Evolutionary conservation across 2,329 filamentous ascomycete genomes (phyloP).

Genomic region (Claviceps paspali): DNA sequence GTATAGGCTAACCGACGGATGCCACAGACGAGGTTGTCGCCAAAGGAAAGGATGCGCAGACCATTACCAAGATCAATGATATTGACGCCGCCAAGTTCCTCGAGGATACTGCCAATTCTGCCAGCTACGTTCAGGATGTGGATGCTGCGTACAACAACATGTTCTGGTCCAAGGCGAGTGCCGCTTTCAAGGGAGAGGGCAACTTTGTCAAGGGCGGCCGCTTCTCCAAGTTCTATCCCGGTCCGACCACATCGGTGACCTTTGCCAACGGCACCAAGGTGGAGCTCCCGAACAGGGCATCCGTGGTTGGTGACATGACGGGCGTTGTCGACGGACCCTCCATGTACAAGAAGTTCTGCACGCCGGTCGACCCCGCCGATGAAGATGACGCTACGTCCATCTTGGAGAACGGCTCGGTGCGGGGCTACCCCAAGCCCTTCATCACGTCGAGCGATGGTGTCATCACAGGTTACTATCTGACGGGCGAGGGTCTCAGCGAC

Average conservation of each 20-base stretch:
- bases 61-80: conserved; percentile 15
- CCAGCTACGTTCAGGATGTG: conserved; percentile 11
- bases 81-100: conserved; percentile 11
- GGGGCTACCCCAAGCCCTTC: conserved; percentile 17
- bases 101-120: conserved; percentile 9
- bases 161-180: conserved; percentile 16
- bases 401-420: too few species aligned
- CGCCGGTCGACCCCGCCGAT: conserved; percentile 4
- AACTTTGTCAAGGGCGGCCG: conserved; percentile 19
- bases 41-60: conserved; percentile 8
- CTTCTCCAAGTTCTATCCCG: conserved; percentile 12
- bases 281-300: conserved; percentile 16
- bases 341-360: conserved; percentile 21
- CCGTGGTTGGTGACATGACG: conserved; percentile 14
- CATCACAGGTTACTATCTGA: conserved; percentile 19
- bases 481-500: conserved; percentile 18
- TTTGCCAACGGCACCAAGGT: conserved; percentile 21
- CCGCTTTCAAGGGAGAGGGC: conserved; percentile 10
- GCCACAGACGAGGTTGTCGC: conserved; percentile 11
- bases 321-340: conserved; percentile 17
- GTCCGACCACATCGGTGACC: conserved; percentile 19
- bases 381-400: too few species aligned
- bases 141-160: conserved; percentile 23
- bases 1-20: too few species aligned
- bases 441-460: conserved; percentile 11